Base-by-base conservation (phyloP, 176 grass and related monocot genomes). In the Carex pumila region DNA sequence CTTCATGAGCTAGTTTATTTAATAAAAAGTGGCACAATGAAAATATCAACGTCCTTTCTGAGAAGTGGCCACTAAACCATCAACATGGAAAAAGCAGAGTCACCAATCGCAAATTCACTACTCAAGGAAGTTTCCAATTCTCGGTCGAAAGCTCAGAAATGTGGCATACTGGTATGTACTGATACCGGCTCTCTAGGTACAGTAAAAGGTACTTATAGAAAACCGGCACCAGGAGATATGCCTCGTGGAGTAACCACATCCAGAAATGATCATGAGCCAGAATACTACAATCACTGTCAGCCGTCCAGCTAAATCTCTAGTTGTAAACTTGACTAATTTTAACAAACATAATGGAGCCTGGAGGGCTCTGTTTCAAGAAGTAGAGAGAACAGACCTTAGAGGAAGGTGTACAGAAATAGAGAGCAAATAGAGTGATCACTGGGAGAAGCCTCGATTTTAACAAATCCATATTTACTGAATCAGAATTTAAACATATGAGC, bases 181-280 rank as follows among this genome's bases (percentile, higher is more conserved):
- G 31, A 13, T 29, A 37, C 34, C 19, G 0, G 31, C 21, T 37
- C 12, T 57, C 34, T 30, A 13, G 62, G 4, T 21, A 59, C 9
- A 30, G 21, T 7, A 55, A 50, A 37, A 66, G 49, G 31, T 36
- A n/a, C 7, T 19, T 3, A 1, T 25, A 22, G 3, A 53, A n/a
- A 1, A 81, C 96, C 93, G 87, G 96, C 92, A 69, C 91, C 96
- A 7, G 91, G 83, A 61, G 86, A 83, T 61, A 95, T 88, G 47
- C 92, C 91, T 19, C 87, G 86, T 41, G 94, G 96, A 32, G 95
- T 81, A 86, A 98, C 92, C 80, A 98, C 78, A 98, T 85, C 95
- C 92, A 94, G 85, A 85, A 98, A 84, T 93, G 92, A 83, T 91
- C 91, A 79, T 93, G 77, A 15, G 83, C 82, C 18, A 98, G 89